These are phyloP conservation scores for Trichosanthes cucumerina DNA, from an alignment of 306 rosid species.

Conservation along the genomic window DNA sequence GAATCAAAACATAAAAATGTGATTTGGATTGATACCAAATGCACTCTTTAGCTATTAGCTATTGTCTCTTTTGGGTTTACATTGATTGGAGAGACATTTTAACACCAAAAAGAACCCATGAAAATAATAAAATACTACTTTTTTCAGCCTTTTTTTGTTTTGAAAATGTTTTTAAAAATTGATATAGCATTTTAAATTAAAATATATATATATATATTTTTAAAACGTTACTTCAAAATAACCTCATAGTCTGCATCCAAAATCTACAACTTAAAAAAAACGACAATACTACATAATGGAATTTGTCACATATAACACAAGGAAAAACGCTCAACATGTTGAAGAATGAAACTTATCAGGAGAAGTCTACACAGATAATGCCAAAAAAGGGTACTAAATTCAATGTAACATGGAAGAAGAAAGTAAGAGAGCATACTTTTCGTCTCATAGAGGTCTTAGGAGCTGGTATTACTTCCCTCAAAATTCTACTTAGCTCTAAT, in stretches of 20 bases:
- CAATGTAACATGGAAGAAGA: neutral
- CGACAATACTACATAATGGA: neutral
- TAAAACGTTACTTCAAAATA: neutral
- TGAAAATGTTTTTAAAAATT: too few relatives aligned
- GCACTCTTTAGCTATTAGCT: too few relatives aligned
- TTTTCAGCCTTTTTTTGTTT: neutral
- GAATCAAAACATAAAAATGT: too few relatives aligned
- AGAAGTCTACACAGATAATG: neutral
- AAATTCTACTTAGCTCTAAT: slow-evolving; percentile 71
- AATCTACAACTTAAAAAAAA: neutral
- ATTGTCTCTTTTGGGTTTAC: neutral
- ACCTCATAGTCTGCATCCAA: neutral
- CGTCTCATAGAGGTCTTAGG: slow-evolving; percentile 58
- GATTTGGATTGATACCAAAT: too few relatives aligned
- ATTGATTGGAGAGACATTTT: neutral
- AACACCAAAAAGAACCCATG: neutral
- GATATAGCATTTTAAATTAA: too few relatives aligned
- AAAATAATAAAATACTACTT: neutral
- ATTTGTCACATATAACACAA: neutral
- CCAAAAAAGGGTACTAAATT: neutral
- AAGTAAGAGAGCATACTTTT: slow-evolving; percentile 38
- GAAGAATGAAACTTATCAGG: neutral
- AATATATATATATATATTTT: too few relatives aligned
- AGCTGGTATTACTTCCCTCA: slow-evolving; percentile 80
- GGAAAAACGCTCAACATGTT: neutral